phyloP scores from a whole-genome alignment of 495 filamentous ascomycete species.

The Thozetella sp. region DNA sequence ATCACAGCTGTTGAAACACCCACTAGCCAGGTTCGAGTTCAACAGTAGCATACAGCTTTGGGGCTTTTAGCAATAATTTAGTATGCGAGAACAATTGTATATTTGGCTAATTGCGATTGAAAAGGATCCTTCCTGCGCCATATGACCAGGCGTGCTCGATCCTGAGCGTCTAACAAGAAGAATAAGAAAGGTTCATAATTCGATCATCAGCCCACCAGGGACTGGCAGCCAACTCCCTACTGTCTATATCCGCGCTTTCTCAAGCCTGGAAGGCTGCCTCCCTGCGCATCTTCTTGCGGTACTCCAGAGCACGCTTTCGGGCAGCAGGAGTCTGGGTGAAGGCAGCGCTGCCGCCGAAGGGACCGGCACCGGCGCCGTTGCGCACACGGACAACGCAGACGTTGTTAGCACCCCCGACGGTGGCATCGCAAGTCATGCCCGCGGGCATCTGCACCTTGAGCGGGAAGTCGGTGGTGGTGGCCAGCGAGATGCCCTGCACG shows the following conservation, averaged over 20 bases:
- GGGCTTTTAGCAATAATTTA: no score
- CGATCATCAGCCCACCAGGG: no score
- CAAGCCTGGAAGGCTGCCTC: conserved; percentile 13
- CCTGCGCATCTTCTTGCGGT: conserved; percentile 43
- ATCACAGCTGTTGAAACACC: no score
- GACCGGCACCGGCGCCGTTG: conserved; percentile 57
- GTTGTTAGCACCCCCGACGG: conserved; percentile 49
- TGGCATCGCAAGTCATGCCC: conserved; percentile 61
- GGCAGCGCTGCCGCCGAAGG: conserved; percentile 60
- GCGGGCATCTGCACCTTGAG: conserved; percentile 60
- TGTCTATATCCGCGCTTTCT: background rate
- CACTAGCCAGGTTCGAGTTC: no score
- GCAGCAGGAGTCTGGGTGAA: conserved; percentile 50
- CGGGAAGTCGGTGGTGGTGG: conserved; percentile 55
- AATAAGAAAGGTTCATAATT: no score
- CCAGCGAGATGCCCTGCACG: conserved; percentile 46
- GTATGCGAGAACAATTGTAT: no score
- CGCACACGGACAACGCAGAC: conserved; percentile 62
- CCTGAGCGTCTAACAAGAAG: no score
- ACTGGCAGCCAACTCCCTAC: no score
- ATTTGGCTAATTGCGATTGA: no score
- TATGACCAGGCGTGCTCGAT: no score
- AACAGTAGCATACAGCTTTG: no score
- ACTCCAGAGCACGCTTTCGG: conserved; percentile 44
- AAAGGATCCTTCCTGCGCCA: no score